phyloP scores from a whole-genome alignment of 2,329 filamentous ascomycete genomes.

The Epichloe glyceriae region DNA sequence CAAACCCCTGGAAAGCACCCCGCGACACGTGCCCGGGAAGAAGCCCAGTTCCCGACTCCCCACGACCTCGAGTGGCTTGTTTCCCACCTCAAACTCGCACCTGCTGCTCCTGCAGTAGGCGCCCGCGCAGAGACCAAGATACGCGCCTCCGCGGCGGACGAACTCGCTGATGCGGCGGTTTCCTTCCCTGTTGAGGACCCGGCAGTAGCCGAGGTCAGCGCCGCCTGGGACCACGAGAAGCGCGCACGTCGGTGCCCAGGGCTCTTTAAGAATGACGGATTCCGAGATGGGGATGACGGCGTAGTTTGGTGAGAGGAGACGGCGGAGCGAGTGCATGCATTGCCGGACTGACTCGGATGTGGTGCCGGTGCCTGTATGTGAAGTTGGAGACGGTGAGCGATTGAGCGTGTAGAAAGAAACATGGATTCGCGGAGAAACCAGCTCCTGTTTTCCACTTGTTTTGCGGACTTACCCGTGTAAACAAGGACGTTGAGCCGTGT shows the following conservation, averaged over 20 bases:
- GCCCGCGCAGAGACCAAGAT: constrained; percentile 86
- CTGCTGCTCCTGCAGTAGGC: constrained; percentile 74
- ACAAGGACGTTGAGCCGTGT: constrained; percentile 82
- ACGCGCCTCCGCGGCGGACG: constrained; percentile 72
- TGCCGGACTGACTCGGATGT: constrained; percentile 83
- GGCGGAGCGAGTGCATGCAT: constrained; percentile 73
- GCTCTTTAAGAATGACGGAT: constrained; percentile 72
- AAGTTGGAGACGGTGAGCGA: constrained; percentile 7
- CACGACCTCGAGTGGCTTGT: constrained; percentile 65
- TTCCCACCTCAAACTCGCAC: constrained; percentile 88
- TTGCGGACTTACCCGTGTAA: constrained; percentile 57
- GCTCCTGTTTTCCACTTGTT: not conserved
- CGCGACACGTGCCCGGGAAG: constrained; percentile 76
- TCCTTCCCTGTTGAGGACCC: constrained; percentile 72
- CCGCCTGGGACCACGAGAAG: constrained; percentile 87
- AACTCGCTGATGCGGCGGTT: constrained; percentile 77
- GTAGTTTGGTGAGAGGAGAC: constrained; percentile 79
- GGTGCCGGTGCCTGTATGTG: constrained; percentile 57
- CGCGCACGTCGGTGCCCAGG: constrained; percentile 78
- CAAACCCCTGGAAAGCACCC: constrained; percentile 82
- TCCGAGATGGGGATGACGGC: constrained; percentile 79
- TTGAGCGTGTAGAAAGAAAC: not conserved
- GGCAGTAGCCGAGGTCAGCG: constrained; percentile 86
- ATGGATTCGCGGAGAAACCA: not conserved
- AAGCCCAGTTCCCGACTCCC: constrained; percentile 77